Evolutionary conservation across 305 asterid species (phyloP), one percentile per base, ranked within the genome.

Genomic region (Fraxinus latifolia): DNA sequence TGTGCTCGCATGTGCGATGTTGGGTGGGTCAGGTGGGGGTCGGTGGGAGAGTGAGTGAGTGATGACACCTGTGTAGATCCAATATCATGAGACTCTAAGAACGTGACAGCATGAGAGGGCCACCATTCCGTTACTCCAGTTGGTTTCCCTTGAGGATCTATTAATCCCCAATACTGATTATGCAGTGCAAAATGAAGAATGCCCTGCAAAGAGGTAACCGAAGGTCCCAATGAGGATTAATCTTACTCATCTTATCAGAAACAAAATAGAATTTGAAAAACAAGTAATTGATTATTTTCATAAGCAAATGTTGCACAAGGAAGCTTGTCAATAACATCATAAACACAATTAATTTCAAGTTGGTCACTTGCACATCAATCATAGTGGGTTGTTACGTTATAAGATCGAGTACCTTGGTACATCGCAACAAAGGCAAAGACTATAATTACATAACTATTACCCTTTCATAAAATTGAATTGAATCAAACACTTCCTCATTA

Each of bases 81-180:
- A 72, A 91, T 87, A 85, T 90, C 93, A 77, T 89, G 93, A 84
- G 89, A 89, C 87, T 90, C 93, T 80, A 90, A 80, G 87, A 90
- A 90, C 21, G 14, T 89, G 79, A 90, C 92, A 83, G 93, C 91
- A 67, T 91, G 90, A 21, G 92, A 90, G 67, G 92, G 90, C 93
- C 91, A 90, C 93, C 93, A 90, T 77, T 91, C 93, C 88, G 87
- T 86, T 74, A 90, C 93, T 68, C 93, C 92, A 6, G 92, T 86
- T 68, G 93, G 92, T 87, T 89, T 90, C 74, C 93, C 92, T 82
- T 86, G 88, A 39, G 89, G 90, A 87, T 90, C 92, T 34, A 88
- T 86, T 75, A 89, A 78, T 76, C 92, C 82, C 93, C 92, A 90
- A 82, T 89, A 89, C 79, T 87, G 83, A 77, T 83, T 85, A 78